phyloP scores from a whole-genome alignment of 2,329 filamentous ascomycete genomes.

The Gyromitra esculenta region DNA sequence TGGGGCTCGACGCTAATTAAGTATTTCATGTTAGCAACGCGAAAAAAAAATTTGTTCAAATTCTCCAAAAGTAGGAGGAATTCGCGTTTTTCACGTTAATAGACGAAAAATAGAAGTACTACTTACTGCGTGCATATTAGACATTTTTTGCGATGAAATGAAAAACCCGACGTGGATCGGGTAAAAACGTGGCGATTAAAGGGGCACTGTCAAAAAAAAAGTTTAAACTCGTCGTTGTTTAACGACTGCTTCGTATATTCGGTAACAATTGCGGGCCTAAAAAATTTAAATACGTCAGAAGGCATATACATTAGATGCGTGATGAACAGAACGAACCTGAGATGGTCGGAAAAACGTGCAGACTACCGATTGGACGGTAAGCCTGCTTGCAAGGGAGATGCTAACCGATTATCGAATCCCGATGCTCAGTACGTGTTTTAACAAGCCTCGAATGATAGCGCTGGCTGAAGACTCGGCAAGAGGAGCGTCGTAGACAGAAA shows the following conservation, averaged over 20 bases:
- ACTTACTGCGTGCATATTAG: constrained; percentile 54
- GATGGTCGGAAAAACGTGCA: constrained; percentile 44
- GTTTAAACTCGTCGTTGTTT: constrained; percentile 40
- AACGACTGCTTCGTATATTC: constrained; percentile 31
- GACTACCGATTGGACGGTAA: constrained; percentile 49
- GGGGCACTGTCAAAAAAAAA: constrained; percentile 46
- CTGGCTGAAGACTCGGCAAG: constrained; percentile 43
- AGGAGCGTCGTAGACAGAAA: constrained; percentile 34
- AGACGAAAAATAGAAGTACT: constrained; percentile 1
- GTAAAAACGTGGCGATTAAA: constrained; percentile 48
- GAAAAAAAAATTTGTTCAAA: neutral
- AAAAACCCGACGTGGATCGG: constrained; percentile 38
- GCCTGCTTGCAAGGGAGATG: constrained; percentile 40
- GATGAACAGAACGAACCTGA: constrained; percentile 45
- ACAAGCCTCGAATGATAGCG: constrained; percentile 43
- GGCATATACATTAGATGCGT: constrained; percentile 46
- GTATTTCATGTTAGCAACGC: constrained; percentile 30
- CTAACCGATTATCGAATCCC: constrained; percentile 48
- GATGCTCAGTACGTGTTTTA: constrained; percentile 51
- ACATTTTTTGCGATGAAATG: constrained; percentile 42
- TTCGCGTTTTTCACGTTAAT: constrained; percentile 30
- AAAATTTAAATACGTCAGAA: constrained; percentile 38
- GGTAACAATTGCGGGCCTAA: constrained; percentile 42
- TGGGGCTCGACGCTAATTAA: constrained; percentile 71
- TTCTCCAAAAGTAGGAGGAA: neutral